Evolutionary conservation across 1,284 basidiomycete genomes (phyloP), one percentile per base, ranked within the genome.

Genomic region (Fistulina hepatica): DNA sequence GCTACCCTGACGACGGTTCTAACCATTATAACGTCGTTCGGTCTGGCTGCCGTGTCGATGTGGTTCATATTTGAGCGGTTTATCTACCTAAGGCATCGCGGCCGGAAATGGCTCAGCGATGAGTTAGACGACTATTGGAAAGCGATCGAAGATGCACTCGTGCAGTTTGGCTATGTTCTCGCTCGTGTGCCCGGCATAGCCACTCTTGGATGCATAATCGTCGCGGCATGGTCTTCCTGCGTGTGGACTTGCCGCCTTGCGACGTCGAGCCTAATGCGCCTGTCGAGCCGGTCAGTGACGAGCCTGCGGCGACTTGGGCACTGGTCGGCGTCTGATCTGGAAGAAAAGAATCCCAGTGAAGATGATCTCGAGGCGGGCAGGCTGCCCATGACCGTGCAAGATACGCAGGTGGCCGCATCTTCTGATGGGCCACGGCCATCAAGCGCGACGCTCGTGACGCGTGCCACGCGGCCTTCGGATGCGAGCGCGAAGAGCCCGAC

Each of bases 11-110:
- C 82, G 3, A 79, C 81, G 4, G 71, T 81, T 21, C 72, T 84
- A 48, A 84, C 81, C 12, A 68, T 67, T 11, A 73, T 80, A 49
- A 83, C 81, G 17, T 80, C 77, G 16, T 78, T 83, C 47, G 82
- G 82, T 35, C 69, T 85, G 13, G 61, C 68, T 13, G 81, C 80
- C 6, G 81, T 85, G 7, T 82, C 81, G 2, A 61, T 72, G 2
- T 85, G 82, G 82, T 83, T 86, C 52, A 72, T 73, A 5, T 79
- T 74, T 5, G 81, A 85, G 54, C 71, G 80, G 16, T 81, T 72
- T 70, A 70, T 76, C 37, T 85, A 78, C 52, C 62, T 67, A 21
- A 68, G 71, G 5, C 77, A 84, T 50, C 69, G 72, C 34, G 81
- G 81, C 15, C 67, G 71, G 43, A 80, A 81, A 53, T 85, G 81